phyloP scores from a whole-genome alignment of 2,329 filamentous ascomycete species.

The Coleophoma crateriformis region DNA sequence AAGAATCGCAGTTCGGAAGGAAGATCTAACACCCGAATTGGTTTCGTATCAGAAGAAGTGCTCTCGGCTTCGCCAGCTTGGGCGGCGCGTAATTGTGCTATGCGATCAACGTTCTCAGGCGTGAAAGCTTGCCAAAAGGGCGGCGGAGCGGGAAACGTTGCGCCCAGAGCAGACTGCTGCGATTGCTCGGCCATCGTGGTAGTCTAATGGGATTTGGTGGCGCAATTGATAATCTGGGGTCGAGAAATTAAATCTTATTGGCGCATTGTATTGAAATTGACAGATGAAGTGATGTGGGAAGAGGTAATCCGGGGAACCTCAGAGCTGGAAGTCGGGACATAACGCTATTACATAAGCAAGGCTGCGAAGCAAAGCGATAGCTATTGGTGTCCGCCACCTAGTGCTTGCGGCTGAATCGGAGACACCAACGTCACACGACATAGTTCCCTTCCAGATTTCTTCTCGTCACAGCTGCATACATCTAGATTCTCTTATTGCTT shows the following conservation, averaged over 20 bases:
- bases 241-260: neutral
- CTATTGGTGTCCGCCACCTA: too few relatives aligned
- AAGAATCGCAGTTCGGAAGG: constrained; percentile 65
- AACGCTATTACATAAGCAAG: neutral
- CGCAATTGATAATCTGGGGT: neutral
- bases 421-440: neutral
- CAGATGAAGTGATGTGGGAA: neutral
- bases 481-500: neutral
- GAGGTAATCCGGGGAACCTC: neutral
- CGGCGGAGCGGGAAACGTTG: constrained; percentile 80
- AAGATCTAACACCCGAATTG: constrained; percentile 19
- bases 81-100: constrained; percentile 39
- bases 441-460: neutral
- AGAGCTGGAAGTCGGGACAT: neutral
- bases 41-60: constrained; percentile 18
- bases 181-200: constrained; percentile 55
- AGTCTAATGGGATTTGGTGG: neutral
- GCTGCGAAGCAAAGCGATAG: neutral
- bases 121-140: constrained; percentile 90
- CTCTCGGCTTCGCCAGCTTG: constrained; percentile 9
- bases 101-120: constrained; percentile 59
- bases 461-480: constrained; percentile 5
- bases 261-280: neutral
- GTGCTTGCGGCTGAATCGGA: neutral
- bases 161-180: constrained; percentile 43